phyloP scores from a whole-genome alignment of 306 rosid species.

The Begonia fuchsioides region DNA sequence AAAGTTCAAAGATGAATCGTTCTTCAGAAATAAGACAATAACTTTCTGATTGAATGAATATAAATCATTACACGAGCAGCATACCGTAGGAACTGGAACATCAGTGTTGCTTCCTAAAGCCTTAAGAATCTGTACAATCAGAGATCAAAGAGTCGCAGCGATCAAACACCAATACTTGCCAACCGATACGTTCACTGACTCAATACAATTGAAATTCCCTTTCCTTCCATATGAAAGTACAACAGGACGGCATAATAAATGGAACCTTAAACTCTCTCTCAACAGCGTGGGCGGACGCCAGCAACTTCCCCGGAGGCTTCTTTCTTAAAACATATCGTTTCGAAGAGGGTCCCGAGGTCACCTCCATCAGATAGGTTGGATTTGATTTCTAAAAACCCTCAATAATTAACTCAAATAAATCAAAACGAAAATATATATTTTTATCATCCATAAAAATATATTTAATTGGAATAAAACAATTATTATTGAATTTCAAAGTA shows the following conservation, averaged over 20 bases:
- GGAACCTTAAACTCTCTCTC: conserved; percentile 86
- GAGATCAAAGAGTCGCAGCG: background rate
- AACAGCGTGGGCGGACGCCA: conserved; percentile 86
- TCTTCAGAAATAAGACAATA: too few relatives aligned
- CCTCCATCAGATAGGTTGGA: conserved; percentile 80
- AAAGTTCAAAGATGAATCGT: too few relatives aligned
- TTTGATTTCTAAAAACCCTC: conserved; percentile 35
- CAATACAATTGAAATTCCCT: too few relatives aligned
- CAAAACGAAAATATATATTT: too few relatives aligned
- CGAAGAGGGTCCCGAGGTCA: conserved; percentile 21
- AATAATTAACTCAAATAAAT: too few relatives aligned
- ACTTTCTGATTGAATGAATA: too few relatives aligned
- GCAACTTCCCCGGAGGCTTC: conserved; percentile 73
- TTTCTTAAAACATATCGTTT: conserved; percentile 78
- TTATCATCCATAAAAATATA: too few relatives aligned
- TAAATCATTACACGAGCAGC: conserved; percentile 57
- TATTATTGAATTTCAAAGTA: too few relatives aligned
- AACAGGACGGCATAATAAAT: too few relatives aligned
- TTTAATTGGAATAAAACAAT: too few relatives aligned
- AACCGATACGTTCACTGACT: background rate
- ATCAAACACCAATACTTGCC: background rate
- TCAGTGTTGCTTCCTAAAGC: conserved; percentile 53
- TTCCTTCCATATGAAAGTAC: too few relatives aligned
- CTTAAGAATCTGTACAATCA: conserved; percentile 47
- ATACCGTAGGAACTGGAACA: conserved; percentile 80